Percentiles rank a stretch among this genome's conserved stretches.
Evolutionary conservation across 2,329 filamentous ascomycete species (phyloP).

Genomic region (Chaetomiaceae sp.): DNA sequence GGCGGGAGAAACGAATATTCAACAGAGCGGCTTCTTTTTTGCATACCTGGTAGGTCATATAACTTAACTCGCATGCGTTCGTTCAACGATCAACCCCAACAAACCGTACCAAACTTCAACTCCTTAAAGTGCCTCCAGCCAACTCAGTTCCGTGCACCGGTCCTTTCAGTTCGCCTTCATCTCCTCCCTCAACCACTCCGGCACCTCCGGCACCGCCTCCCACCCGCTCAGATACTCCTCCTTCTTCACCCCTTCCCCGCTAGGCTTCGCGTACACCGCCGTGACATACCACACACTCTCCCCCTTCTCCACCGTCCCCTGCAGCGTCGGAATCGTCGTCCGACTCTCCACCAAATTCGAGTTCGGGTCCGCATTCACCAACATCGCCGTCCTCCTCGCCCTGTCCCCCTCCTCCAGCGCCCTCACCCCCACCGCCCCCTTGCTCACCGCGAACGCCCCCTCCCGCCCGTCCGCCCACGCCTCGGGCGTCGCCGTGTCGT

Average conservation of each 20-base stretch:
- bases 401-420: constrained; percentile 42
- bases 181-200: constrained; percentile 53
- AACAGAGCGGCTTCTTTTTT: constrained; percentile 3
- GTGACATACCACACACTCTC: constrained; percentile 61
- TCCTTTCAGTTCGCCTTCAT: constrained; percentile 29
- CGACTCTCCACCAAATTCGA: constrained; percentile 68
- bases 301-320: constrained; percentile 52
- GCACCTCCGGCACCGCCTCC: constrained; percentile 52
- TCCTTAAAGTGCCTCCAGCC: too few relatives aligned
- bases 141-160: background rate
- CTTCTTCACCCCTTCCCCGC: constrained; percentile 44
- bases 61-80: too few relatives aligned
- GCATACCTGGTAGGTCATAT: too few relatives aligned
- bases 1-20: background rate
- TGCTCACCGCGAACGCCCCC: constrained; percentile 52
- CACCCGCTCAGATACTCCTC: constrained; percentile 54
- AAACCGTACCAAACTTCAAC: background rate
- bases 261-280: constrained; percentile 64
- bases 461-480: constrained; percentile 44
- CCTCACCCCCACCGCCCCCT: constrained; percentile 52
- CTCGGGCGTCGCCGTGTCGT: constrained; percentile 49
- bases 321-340: constrained; percentile 64
- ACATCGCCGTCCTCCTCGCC: constrained; percentile 48
- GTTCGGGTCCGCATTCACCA: constrained; percentile 73
- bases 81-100: constrained; percentile 10